Base-by-base conservation (phyloP, 2,329 filamentous ascomycete species). In the Claviceps fusiformis region DNA sequence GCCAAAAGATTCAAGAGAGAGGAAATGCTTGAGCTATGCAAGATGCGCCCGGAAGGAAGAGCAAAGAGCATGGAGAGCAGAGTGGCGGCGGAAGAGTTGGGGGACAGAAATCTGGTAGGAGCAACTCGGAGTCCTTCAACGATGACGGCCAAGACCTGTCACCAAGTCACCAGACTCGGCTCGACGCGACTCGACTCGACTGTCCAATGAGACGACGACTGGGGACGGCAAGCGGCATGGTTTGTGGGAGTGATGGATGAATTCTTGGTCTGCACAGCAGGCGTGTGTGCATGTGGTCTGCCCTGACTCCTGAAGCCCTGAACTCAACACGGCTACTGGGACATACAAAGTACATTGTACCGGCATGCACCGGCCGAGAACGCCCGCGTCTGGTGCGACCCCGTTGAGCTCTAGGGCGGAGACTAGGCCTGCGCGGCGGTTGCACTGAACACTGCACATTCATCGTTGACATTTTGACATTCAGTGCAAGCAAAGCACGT, bases 201-300 rank as follows among this genome's bases (percentile, higher is more conserved):
- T 19, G 15, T 4, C 37, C 37, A 41, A 41, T 41, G 2, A 41
- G 13, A 17, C 37, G 13, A 41, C 37, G 37, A 1, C 37, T 17
- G 29, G 53, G 24, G 47, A 46, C 35, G 53, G 41, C 54, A 27
- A 35, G 57, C 48, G 54, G 51, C 45, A 19, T 50, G 17, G 17
- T 50, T 29, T 50, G 47, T 54, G 53, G 48, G 51, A 37, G 35
- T 15, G 15, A 17, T 15, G 3, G 11, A 17, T 17, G 4, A 6
- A 41, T 15, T 41, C 13, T 13, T 19, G 13, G 37, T 17, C 11
- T 17, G 37, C 37, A 41, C 37, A 41, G 37, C 37, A 41, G 5
- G 37, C 15, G 13, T 41, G 37, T 41, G 37, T 6, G 37, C 37
- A 41, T 41, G 37, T 17, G 15, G 13, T 17, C 13, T 37, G 9